Conservation (phyloP, 116 monocot species). For the Posidonia oceanica region DNA sequence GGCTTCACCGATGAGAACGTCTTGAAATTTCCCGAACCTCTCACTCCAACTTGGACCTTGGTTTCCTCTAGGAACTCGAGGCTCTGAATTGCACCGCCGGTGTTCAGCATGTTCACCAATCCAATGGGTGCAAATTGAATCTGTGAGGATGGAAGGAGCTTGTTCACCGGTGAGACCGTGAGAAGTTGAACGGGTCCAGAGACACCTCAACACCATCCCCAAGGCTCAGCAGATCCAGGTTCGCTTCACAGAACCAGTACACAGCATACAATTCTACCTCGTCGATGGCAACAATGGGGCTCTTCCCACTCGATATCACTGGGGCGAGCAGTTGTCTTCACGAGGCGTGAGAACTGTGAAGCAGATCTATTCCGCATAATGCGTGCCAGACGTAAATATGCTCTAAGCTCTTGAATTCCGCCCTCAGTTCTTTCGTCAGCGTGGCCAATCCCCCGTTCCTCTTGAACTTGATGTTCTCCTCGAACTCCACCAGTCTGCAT, state of each 20-base stretch:
- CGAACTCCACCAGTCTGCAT: slow-evolving; percentile 57
- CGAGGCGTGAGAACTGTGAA: slow-evolving; percentile 32
- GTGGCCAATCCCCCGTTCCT: slow-evolving; percentile 42
- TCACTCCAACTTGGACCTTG: slow-evolving; percentile 27
- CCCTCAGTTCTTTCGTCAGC: slow-evolving; percentile 51
- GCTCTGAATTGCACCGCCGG: slow-evolving; percentile 46
- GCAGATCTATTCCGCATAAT: slow-evolving; percentile 50
- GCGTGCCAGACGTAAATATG: slow-evolving; percentile 93
- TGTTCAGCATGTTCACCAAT: slow-evolving; percentile 63
- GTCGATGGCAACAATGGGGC: neutral
- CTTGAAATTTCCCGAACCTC: slow-evolving; percentile 46
- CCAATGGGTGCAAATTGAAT: slow-evolving; percentile 63
- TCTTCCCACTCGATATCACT: slow-evolving; percentile 50
- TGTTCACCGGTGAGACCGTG: slow-evolving; percentile 49
- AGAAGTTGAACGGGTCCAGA: slow-evolving; percentile 52
- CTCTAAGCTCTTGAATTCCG: slow-evolving; percentile 28
- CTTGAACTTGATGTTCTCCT: slow-evolving; percentile 78
- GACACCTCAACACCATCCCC: slow-evolving; percentile 35
- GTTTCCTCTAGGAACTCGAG: slow-evolving; percentile 2
- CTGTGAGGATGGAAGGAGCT: neutral
- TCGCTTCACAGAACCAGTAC: slow-evolving; percentile 27
- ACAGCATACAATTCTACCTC: slow-evolving; percentile 37
- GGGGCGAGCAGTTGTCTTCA: slow-evolving; percentile 25
- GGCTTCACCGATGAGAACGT: slow-evolving; percentile 54
- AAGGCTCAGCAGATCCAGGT: slow-evolving; percentile 26